A percentile compares a stretch with the other conserved stretches of the same genome.
Conservation (phyloP, 805 yeast species). For the Pichia membranifaciens region DNA sequence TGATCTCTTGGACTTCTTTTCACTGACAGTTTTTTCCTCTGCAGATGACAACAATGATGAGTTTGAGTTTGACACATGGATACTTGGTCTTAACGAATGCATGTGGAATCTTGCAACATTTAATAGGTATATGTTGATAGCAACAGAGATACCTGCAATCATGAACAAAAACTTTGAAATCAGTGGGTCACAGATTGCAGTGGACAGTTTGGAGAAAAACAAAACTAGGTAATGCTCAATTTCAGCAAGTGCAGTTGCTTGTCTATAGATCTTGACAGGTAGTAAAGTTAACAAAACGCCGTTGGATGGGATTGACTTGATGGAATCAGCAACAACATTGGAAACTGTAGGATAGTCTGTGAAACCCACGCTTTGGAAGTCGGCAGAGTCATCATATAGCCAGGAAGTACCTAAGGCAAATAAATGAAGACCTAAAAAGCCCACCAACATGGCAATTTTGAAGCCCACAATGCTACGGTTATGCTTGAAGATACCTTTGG, state of each 20-base stretch:
- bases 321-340: conserved; percentile 37
- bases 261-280: conserved; percentile 53
- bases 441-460: conserved; percentile 54
- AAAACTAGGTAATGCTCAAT: conserved; percentile 55
- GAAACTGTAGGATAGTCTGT: conserved; percentile 28
- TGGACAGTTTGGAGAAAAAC: conserved; percentile 50
- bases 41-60: neutral
- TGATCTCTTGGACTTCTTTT: conserved; percentile 9
- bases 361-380: conserved; percentile 21
- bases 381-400: conserved; percentile 47
- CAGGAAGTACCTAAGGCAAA: conserved; percentile 68
- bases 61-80: neutral
- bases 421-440: conserved; percentile 57
- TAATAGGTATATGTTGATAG: conserved; percentile 77
- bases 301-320: conserved; percentile 37
- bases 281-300: conserved; percentile 50
- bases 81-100: conserved; percentile 12
- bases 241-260: conserved; percentile 49
- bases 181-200: conserved; percentile 71
- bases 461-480: conserved; percentile 44
- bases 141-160: conserved; percentile 67
- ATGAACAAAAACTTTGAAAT: conserved; percentile 72
- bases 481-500: conserved; percentile 29
- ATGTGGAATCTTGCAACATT: conserved; percentile 72
- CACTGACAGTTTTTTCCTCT: neutral